Evolutionary conservation across 805 yeast species (phyloP), one percentile per base, ranked within the genome.

Genomic region (Nakazawaea wickerhamii): DNA sequence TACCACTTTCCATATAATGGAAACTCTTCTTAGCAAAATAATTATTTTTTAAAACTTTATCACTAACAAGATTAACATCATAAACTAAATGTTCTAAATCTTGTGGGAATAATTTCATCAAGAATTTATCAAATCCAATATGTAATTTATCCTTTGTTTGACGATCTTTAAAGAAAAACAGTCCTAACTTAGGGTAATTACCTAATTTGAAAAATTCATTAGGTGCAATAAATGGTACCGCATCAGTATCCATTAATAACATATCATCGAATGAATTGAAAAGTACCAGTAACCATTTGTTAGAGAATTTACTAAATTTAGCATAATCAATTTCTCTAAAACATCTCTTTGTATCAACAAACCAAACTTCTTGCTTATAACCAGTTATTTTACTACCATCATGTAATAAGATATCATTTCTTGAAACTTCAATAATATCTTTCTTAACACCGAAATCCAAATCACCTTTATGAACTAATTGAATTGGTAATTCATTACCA

Each of bases 251-350:
- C 46, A 77, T 51, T 50, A 77, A 56, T 25, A 77, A 64, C 59
- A 67, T 68, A 44, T 77, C 81, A 48, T 74, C 78, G 53, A 73
- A 77, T 2, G 81, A 71, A 46, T 71, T 79, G 57, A 81, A 80
- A 22, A 77, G 48, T 21, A 73, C 64, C 2, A 84, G 82, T 25
- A 78, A 52, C 55, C 81, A 67, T 54, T 80, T 81, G 59, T 56
- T 61, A 17, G 63, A 58, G 51, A 57, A 61, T 22, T 54, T 49
- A 30, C 40, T 44, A 48, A 57, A 62, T 33, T 41, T 43, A 45
- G 55, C 59, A 43, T 49, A 58, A 9, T 46, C 44, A 40, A 49
- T 51, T 42, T 54, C 61, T 34, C 48, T 48, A 37, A 49, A 23
- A 63, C 51, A 4, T 56, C 49, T 26, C 50, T 54, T 6, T 61